Evolutionary conservation across 2,329 filamentous ascomycete species (phyloP).

Genomic region (Xylaria sp.): DNA sequence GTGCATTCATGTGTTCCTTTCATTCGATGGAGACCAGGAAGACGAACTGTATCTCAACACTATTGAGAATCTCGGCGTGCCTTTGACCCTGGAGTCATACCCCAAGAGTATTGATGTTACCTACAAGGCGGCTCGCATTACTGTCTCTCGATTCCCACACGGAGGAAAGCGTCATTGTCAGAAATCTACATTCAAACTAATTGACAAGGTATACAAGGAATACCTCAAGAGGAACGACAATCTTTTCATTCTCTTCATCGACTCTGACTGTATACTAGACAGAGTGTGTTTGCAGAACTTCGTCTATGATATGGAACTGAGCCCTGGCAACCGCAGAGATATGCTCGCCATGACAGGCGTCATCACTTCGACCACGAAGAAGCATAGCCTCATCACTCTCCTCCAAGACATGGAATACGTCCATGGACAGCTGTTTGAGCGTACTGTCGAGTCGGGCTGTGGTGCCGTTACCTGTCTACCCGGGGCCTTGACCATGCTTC

Average conservation of each 20-base stretch:
- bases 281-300: conserved; percentile 94
- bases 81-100: conserved; percentile 78
- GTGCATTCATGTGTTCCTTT: conserved; percentile 94
- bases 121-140: conserved; percentile 85
- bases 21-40: conserved; percentile 90
- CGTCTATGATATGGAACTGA: conserved; percentile 98
- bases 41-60: conserved; percentile 91
- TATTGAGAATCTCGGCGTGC: conserved; percentile 84
- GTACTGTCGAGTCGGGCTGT: conserved; percentile 93
- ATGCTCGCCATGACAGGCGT: conserved; percentile 99
- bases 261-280: conserved; percentile 96
- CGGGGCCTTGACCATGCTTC: conserved; percentile 92
- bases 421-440: conserved; percentile 94
- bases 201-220: conserved; percentile 89
- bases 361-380: conserved; percentile 92
- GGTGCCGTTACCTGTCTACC: conserved; percentile 95
- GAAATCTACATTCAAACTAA: conserved; percentile 90
- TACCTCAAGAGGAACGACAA: conserved; percentile 91
- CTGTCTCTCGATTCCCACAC: conserved; percentile 90
- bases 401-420: conserved; percentile 99
- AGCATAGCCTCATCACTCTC: conserved; percentile 87
- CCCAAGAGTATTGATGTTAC: conserved; percentile 90
- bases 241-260: conserved; percentile 94
- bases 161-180: conserved; percentile 95
- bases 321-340: conserved; percentile 87